These are phyloP conservation scores for Neofusicoccum laricinum DNA, from an alignment of 2,329 filamentous ascomycete genomes.

Conservation along the genomic window DNA sequence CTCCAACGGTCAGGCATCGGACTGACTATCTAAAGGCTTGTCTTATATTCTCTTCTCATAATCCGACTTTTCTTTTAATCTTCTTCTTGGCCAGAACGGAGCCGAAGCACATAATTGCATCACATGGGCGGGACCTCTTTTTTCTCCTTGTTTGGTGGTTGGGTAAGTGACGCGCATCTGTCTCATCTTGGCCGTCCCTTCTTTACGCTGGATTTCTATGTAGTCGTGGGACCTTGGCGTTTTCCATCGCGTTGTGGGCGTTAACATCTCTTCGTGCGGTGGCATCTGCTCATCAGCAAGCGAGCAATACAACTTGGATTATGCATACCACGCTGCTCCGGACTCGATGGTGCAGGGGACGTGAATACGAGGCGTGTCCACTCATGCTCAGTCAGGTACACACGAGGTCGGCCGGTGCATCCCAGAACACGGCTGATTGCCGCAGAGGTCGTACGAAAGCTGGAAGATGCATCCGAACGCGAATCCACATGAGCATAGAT, in stretches of 20 bases:
- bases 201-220: background rate
- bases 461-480: no score
- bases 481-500: no score
- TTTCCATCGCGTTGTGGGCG: background rate
- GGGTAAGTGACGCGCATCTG: background rate
- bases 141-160: background rate
- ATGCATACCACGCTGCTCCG: background rate
- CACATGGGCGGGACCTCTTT: conserved; percentile 3
- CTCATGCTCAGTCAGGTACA: no score
- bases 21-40: background rate
- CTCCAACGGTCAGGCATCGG: background rate
- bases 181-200: background rate
- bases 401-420: no score
- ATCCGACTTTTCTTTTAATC: background rate
- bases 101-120: conserved; percentile 12
- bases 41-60: background rate
- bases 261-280: background rate
- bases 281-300: background rate
- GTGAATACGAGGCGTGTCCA: no score
- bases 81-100: background rate
- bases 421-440: no score
- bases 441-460: no score
- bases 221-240: background rate
- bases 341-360: background rate
- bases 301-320: background rate